A percentile compares a stretch with the other conserved stretches of the same genome.
These are phyloP conservation scores for Coffea canephora DNA, from an alignment of 257 asterid genomes.

Conservation along the genomic window DNA sequence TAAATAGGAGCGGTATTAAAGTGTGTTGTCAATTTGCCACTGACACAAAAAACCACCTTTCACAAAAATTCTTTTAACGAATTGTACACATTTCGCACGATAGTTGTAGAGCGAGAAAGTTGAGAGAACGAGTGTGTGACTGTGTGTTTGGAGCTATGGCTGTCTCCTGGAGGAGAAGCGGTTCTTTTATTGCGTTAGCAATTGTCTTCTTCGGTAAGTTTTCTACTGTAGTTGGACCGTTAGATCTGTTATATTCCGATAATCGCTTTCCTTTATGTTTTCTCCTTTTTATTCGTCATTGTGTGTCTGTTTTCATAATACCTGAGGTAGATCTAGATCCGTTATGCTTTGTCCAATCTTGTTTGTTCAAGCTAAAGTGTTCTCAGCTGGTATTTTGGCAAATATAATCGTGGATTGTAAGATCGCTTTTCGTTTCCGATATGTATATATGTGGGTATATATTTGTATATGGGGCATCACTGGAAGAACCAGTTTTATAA, in stretches of 20 bases:
- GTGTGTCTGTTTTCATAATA: background rate
- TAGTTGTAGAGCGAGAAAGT: background rate
- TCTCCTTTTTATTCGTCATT: background rate
- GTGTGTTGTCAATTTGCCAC: too few species aligned
- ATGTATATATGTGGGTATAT: too few species aligned
- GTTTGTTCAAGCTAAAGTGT: background rate
- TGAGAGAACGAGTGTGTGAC: background rate
- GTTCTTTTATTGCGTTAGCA: constrained; percentile 29
- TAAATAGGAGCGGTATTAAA: too few species aligned
- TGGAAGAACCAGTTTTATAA: too few species aligned
- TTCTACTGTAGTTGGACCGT: background rate
- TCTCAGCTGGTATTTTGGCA: background rate
- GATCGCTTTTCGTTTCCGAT: too few species aligned
- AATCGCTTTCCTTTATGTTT: background rate
- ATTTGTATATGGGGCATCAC: too few species aligned
- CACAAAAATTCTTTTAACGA: too few species aligned
- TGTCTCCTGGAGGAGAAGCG: constrained; percentile 32
- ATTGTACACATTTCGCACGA: background rate
- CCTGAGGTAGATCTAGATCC: constrained; percentile 12
- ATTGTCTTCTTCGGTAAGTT: constrained; percentile 36
- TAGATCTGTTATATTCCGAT: background rate
- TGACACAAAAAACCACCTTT: too few species aligned
- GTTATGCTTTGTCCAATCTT: background rate
- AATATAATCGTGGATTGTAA: too few species aligned
- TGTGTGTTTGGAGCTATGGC: constrained; percentile 21